Evolutionary conservation across 2,329 filamentous ascomycete species (phyloP), one percentile per base, ranked within the genome.

Genomic region (Claviceps fusiformis): DNA sequence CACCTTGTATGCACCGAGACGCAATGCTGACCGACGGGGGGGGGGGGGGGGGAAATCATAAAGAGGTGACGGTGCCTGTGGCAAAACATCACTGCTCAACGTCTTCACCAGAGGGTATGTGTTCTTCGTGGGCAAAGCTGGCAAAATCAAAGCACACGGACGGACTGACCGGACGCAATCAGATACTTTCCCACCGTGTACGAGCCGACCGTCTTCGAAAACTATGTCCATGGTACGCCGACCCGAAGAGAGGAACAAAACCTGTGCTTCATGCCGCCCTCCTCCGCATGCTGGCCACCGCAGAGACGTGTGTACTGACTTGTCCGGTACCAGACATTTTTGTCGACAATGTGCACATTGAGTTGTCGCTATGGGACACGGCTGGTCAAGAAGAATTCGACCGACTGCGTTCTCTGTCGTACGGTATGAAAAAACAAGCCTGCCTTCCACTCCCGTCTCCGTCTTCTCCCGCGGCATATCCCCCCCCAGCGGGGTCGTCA

Each of bases 311-410:
- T 33, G 39, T 33, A 43, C 54, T 56, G 17, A 57, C 51, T 11
- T n/a, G 39, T 19, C 29, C 35, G 19, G 5, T 19, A 17, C 44
- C 63, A 93, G 92, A 98, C 70, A 96, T 98, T 70, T 98, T 95
- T 71, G 93, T 98, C 69, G 93, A 98, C 69, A 91, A 86, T 67
- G 88, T 91, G 53, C 92, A 97, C 73, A 95, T 98, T 70, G 93
- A 98, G 71, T 79, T 98, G 55, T 96, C 92, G 57, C 80, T 98
- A 57, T 98, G 93, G 93, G 93, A 98, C 71, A 98, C 93, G 0
- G 93, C 93, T 44, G 93, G 93, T 31, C 93, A 98, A 73, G 93
- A 98, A 76, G 93, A 98, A 80, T 98, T 97, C 74, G 93, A 98
- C 73, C 85, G 93, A 54, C 75, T 98, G 71, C 87, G 93, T 66